These are phyloP conservation scores for Dimocarpus longan DNA, from an alignment of 345 rosid genomes.

Conservation along the genomic window DNA sequence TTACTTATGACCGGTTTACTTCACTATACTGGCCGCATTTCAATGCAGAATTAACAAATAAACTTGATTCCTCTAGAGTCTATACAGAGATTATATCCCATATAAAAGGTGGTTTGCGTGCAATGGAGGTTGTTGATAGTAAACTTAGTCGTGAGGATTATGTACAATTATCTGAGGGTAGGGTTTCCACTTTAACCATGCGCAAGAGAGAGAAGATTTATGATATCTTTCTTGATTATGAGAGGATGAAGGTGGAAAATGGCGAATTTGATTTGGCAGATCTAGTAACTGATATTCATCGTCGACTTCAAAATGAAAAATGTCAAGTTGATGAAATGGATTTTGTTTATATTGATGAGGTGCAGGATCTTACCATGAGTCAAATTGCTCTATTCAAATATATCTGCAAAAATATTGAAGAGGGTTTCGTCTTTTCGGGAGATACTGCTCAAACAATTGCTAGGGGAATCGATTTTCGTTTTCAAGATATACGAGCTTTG, in stretches of 20 bases:
- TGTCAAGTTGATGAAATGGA: constrained; percentile 39
- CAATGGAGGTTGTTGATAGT: constrained; percentile 31
- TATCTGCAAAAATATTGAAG: constrained; percentile 42
- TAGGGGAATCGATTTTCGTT: constrained; percentile 51
- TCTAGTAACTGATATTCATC: constrained; percentile 55
- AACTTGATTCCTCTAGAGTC: constrained; percentile 48
- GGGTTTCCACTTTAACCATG: constrained; percentile 38
- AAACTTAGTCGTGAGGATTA: constrained; percentile 40
- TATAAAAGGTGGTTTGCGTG: constrained; percentile 48
- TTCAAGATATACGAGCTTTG: constrained; percentile 46
- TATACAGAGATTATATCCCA: constrained; percentile 59
- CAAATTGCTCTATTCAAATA: constrained; percentile 54
- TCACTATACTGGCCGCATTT: constrained; percentile 60
- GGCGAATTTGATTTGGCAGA: constrained; percentile 61
- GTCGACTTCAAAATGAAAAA: constrained; percentile 31
- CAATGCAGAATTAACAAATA: constrained; percentile 34
- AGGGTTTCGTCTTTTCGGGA: constrained; percentile 56
- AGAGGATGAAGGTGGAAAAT: constrained; percentile 42
- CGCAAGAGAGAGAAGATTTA: constrained; percentile 37
- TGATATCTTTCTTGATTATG: constrained; percentile 46
- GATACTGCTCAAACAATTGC: constrained; percentile 37
- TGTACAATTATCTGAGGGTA: constrained; percentile 34
- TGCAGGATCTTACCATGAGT: constrained; percentile 63
- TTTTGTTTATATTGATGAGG: constrained; percentile 64
- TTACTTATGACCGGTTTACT: constrained; percentile 48